Evolutionary conservation across 1,139 yeast genomes (phyloP).

Genomic region (Yamadazyma friedrichii): DNA sequence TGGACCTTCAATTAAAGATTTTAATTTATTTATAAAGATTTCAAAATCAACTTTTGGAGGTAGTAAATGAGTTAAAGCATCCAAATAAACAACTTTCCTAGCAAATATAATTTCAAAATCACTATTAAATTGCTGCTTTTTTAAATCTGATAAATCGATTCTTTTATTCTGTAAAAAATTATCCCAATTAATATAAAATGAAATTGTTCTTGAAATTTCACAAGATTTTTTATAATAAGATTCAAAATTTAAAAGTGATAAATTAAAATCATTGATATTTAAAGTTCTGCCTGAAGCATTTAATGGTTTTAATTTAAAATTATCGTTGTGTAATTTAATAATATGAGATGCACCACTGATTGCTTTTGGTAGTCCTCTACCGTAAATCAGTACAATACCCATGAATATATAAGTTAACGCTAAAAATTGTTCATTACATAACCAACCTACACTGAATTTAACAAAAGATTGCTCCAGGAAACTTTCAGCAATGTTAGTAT

Average conservation of each 20-base stretch:
- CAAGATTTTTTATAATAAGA: slow-evolving; percentile 1
- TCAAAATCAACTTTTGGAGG: slow-evolving; percentile 1
- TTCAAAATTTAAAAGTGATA: neutral
- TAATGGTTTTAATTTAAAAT: neutral
- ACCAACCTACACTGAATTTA: slow-evolving; percentile 4
- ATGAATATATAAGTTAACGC: slow-evolving; percentile 3
- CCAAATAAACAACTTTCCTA: slow-evolving; percentile 3
- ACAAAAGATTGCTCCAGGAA: neutral
- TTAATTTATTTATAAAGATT: neutral
- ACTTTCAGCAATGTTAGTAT: neutral
- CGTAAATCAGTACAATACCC: slow-evolving; percentile 4
- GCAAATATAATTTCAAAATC: neutral
- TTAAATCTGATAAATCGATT: slow-evolving; percentile 1
- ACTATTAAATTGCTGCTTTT: neutral
- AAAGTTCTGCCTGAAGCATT: neutral
- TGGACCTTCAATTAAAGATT: neutral
- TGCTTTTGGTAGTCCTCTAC: neutral
- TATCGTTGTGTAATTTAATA: neutral
- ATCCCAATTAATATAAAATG: slow-evolving; percentile 6
- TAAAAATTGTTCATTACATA: slow-evolving; percentile 6
- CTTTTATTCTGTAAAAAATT: slow-evolving; percentile 1
- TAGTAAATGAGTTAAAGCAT: neutral
- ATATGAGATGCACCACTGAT: neutral
- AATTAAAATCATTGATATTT: neutral
- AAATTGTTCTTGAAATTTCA: slow-evolving; percentile 4